Evolutionary conservation across 306 rosid genomes (phyloP), one percentile per base, ranked within the genome.

Genomic region (Argentina anserina): DNA sequence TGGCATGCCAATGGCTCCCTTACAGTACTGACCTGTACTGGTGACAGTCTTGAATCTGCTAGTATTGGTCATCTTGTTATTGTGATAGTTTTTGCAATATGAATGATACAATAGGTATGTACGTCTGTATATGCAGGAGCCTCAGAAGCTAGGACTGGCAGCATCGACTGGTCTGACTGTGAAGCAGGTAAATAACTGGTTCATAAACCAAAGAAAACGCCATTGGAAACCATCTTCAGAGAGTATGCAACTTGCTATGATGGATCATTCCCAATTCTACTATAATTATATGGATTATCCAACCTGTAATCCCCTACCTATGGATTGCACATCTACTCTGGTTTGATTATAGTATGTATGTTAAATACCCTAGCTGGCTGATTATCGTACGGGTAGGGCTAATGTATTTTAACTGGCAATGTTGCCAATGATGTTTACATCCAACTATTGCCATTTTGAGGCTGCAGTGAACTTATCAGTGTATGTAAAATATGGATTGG

Each of bases 101-200:
- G 39, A 15, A 14, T 58, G 10, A 58, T 13, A 14, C 20, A 26
- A 1, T 11, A 53, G 21, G 9, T 10, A 25, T 58, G 37, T 58
- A 28, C n/a, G 4, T 55, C 17, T 25, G 33, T 12, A 9, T n/a
- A 36, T 21, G 85, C 63, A 86, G 87, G 90, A 86, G 60, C 33
- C 82, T 6, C 82, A 83, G 61, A 86, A 86, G 78, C 72, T 76
- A 64, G 86, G 73, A 3, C 63, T 86, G 20, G 84, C 86, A 9
- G 84, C 81, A 29, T 65, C 84, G 2, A 83, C 90, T 3, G 87
- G 87, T 7, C 75, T 86, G 53, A 82, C 79, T 50, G 69, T 81
- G 82, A 83, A 86, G 39, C 90, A 86, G 82, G 78, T 86, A 40
- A 85, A 85, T 67, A 85, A 85, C 63, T 85, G 88, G 88, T 85